A percentile compares a stretch with the other conserved stretches of the same genome.
Conservation (phyloP, 1,284 basidiomycete genomes). For the Tilletia caries region DNA sequence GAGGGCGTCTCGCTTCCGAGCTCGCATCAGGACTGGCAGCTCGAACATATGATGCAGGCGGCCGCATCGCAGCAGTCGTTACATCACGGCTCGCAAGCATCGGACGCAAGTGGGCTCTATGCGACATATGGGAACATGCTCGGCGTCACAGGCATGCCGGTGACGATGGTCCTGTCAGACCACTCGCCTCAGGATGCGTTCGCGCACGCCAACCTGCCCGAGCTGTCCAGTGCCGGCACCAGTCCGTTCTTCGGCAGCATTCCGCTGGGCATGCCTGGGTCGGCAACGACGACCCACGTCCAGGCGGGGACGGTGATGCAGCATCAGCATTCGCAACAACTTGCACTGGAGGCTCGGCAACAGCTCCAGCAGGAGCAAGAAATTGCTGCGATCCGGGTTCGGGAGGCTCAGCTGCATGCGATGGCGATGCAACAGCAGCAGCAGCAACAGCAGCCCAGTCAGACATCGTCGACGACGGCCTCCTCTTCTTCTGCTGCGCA, state of each 20-base stretch:
- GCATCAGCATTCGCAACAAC: slow-evolving; percentile 1
- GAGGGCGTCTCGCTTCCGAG: background rate
- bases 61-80: background rate
- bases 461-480: too few species aligned
- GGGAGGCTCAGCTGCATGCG: background rate
- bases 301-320: slow-evolving; percentile 1
- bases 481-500: too few species aligned
- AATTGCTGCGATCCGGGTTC: background rate
- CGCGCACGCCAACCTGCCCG: background rate
- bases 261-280: background rate
- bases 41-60: slow-evolving; percentile 3
- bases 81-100: background rate
- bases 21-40: slow-evolving; percentile 6
- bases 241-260: background rate
- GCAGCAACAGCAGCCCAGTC: too few species aligned
- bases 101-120: slow-evolving; percentile 6
- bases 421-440: background rate
- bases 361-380: slow-evolving; percentile 1
- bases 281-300: background rate
- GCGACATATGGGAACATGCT: background rate
- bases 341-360: background rate
- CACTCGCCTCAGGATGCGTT: background rate
- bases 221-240: background rate
- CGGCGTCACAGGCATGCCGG: background rate
- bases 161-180: background rate